Evolutionary conservation across 1,284 basidiomycete genomes (phyloP), one percentile per base, ranked within the genome.

Genomic region (Cutaneotrichosporon cutaneum): DNA sequence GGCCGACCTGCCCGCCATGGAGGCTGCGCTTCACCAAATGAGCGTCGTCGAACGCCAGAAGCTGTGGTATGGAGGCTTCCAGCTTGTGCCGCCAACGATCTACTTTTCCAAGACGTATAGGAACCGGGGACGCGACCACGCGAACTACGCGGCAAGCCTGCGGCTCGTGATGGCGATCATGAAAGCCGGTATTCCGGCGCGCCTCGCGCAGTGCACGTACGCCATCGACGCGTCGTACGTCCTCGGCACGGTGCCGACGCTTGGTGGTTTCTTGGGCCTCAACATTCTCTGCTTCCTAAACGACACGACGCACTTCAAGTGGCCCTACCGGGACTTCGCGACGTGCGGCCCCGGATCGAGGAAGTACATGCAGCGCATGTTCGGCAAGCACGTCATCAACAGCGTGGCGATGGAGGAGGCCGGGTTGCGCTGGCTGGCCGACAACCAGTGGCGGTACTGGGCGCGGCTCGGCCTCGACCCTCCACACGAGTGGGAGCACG

Each of bases 381-480:
- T 74, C 54, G 70, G 69, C 4, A 60, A 64, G 27, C 3, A 36
- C 21, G 50, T 54, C 7, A 70, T 70, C 44, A 71, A 71, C 55
- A 45, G 13, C 13, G n/a, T 54, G n/a, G 61, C 63, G 24, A 69
- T 67, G 66, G 71, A 74, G 59, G 64, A 70, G 30, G 68, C 72
- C 8, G 71, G 70, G 0, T 58, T 74, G 21, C 55, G 56, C n/a
- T 74, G 72, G 72, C 61, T 74, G n/a, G 59, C 61, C 30, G 68
- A 72, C 3, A 66, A 74, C 61, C 72, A 74, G 52, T 74, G 65
- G 63, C 47, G 60, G 21, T 72, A 70, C 58, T 74, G 66, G 61
- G 62, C 62, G 16, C 60, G 71, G 21, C 54, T 74, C 1, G 68
- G 67, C 8, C 57, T 63, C 33, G 65, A 68, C 54, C 71, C 72